Percentiles rank a stretch among this genome's conserved stretches.
phyloP scores from a whole-genome alignment of 306 rosid genomes.

The Canavalia ensiformis region DNA sequence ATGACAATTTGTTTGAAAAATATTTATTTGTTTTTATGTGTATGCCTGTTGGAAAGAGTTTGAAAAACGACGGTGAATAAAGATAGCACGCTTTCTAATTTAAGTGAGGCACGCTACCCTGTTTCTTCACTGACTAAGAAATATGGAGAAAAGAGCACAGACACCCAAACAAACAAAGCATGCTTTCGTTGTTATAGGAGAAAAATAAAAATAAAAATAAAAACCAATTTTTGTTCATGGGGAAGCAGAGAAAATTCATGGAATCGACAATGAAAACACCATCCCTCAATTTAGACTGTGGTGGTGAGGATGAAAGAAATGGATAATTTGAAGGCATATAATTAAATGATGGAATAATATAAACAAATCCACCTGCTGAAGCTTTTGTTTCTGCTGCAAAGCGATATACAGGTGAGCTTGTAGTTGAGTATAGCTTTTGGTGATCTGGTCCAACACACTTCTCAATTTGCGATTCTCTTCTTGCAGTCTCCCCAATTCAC shows the following conservation, averaged over 20 bases:
- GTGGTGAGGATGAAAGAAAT: not conserved
- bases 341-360: not conserved
- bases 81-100: constrained; percentile 49
- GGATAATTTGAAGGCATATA: not conserved
- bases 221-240: not conserved
- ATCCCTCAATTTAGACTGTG: not conserved
- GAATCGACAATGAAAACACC: not conserved
- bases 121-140: constrained; percentile 43
- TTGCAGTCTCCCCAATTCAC: constrained; percentile 53
- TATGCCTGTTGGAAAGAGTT: not conserved
- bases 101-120: constrained; percentile 51
- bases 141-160: constrained; percentile 6
- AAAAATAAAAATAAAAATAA: not conserved
- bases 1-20: not conserved
- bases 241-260: not conserved
- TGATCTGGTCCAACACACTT: constrained; percentile 56
- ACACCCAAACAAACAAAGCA: constrained; percentile 32
- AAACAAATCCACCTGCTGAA: constrained; percentile 42
- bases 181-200: constrained; percentile 23
- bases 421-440: constrained; percentile 56
- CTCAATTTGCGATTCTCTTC: constrained; percentile 55
- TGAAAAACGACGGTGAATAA: constrained; percentile 40
- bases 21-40: not conserved
- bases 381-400: constrained; percentile 55
- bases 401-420: constrained; percentile 55